Conservation (phyloP, 2,329 filamentous ascomycete genomes). For the Aspergillus floridensis region DNA sequence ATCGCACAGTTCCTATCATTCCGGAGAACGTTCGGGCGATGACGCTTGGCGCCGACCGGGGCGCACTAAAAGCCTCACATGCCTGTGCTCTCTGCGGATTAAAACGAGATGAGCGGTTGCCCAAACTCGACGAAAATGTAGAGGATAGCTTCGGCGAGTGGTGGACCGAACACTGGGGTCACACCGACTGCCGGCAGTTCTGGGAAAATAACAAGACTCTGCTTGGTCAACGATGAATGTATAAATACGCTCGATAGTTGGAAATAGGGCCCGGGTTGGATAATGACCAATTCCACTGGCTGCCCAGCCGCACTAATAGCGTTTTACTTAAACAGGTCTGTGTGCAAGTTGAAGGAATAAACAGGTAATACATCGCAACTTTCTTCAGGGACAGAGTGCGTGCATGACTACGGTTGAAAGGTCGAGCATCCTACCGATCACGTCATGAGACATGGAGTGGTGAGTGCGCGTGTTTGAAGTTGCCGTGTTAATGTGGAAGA, state of each 20-base stretch:
- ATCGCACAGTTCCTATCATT: conserved; percentile 63
- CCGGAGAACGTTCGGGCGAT: conserved; percentile 66
- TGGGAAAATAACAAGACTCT: conserved; percentile 74
- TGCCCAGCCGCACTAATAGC: neutral
- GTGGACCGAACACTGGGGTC: conserved; percentile 90
- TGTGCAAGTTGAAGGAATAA: neutral
- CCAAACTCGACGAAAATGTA: conserved; percentile 70
- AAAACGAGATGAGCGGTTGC: conserved; percentile 79
- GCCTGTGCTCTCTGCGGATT: conserved; percentile 83
- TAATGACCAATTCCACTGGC: neutral
- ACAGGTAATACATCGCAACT: neutral
- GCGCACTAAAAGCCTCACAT: conserved; percentile 70
- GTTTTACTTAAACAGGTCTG: neutral
- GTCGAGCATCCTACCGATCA: neutral
- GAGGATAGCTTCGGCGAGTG: conserved; percentile 95
- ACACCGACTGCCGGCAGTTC: conserved; percentile 75
- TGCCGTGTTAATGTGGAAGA: too few species aligned
- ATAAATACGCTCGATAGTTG: neutral
- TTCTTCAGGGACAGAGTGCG: neutral
- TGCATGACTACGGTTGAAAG: neutral
- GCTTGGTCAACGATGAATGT: conserved; percentile 62
- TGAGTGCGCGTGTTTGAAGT: too few species aligned
- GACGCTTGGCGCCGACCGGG: conserved; percentile 58
- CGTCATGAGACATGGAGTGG: neutral
- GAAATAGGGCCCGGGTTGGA: neutral